Evolutionary conservation across 1,284 basidiomycete genomes (phyloP), one percentile per base, ranked within the genome.

Genomic region (Ceratobasidium sp.): DNA sequence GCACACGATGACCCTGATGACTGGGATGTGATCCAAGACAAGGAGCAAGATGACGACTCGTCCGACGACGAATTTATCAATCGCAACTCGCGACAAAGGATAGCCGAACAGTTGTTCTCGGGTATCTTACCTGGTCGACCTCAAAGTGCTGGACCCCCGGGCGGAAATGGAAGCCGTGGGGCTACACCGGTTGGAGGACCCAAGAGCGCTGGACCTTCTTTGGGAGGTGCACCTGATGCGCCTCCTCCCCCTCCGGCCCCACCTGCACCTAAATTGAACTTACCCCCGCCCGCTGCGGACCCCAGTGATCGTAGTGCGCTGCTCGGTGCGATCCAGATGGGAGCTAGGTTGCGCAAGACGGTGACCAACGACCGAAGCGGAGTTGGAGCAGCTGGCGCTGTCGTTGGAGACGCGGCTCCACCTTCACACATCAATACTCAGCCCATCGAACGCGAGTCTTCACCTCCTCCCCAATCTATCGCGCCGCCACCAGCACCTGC

Each of bases 351-450:
- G 74, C 87, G 86, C 72, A 94, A 94, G 81, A 82, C 94, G 0
- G 85, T 89, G 74, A 98, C 96, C 0, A 88, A 91, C 72, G 97
- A 98, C 79, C 90, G 92, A 75, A 94, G 92, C 76, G 87, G 80
- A 0, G 88, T 91, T 4, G 80, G 85, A 0, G 83, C 89, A 0
- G 85, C 90, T 14, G 96, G 96, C 1, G 88, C 83, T 64, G 92
- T 97, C 6, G 78, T 98, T 12, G 82, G 91, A 36, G 92, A 93
- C 74, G 79, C 80, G 55, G 87, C 87, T 1, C 90, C 93, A n/a
- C 92, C 93, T 1, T 72, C 83, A 0, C 92, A 94, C 78, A 90
- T 92, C 78, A 87, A 80, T 75, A 79, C 81, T 57, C 81, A 79
- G 3, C 83, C 87, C 34, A 48, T 28, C 12, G 30, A 50, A 45